A percentile compares a stretch with the other conserved stretches of the same genome.
Conservation (phyloP, 352 stramenopile genomes). For the Phytophthora pistaciae region DNA sequence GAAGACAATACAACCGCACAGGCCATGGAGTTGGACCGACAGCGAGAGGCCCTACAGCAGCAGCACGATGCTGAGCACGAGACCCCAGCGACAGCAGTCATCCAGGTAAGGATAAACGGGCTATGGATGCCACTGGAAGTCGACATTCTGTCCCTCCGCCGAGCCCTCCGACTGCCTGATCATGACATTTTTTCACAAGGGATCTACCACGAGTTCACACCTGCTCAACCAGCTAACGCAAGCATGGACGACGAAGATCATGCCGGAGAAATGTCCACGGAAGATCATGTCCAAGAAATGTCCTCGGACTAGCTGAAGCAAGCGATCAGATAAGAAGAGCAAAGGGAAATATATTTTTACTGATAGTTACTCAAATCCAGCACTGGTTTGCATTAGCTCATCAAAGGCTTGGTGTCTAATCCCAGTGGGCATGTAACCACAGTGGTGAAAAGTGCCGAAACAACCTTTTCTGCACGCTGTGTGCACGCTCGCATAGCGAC, state of each 20-base stretch:
- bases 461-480: constrained; percentile 5
- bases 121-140: constrained; percentile 16
- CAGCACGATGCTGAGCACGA: not conserved
- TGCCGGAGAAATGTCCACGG: not conserved
- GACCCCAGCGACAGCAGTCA: not conserved
- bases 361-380: not conserved
- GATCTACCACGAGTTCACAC: constrained; percentile 11
- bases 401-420: constrained; percentile 6
- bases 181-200: constrained; percentile 12
- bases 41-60: constrained; percentile 1
- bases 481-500: constrained; percentile 16
- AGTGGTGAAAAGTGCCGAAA: constrained; percentile 13
- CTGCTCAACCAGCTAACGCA: not conserved
- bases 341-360: not conserved
- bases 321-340: not conserved
- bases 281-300: too few species aligned
- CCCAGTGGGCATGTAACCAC: constrained; percentile 9
- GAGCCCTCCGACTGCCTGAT: constrained; percentile 3
- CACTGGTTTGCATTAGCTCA: not conserved
- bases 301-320: too few species aligned
- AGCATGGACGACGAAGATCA: constrained; percentile 1
- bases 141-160: constrained; percentile 1
- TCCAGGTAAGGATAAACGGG: constrained; percentile 1
- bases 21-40: constrained; percentile 4
- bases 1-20: constrained; percentile 10